Base-by-base conservation (phyloP, 352 stramenopile species). In the Phytophthora boehmeriae region DNA sequence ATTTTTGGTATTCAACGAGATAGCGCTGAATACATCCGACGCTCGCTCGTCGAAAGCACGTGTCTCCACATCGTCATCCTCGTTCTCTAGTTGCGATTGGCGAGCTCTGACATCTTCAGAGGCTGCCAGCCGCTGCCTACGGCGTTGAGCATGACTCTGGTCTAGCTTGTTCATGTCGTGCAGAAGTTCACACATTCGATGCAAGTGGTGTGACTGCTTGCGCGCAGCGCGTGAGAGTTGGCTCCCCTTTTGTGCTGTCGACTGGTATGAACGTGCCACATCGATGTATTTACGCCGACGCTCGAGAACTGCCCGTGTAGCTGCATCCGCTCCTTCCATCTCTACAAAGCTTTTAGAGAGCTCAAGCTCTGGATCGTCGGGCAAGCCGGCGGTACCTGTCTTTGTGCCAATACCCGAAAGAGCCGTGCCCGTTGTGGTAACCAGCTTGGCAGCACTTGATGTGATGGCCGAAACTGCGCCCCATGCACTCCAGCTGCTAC, bases 141-240 rank as follows among this genome's bases (percentile, higher is more conserved):
- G 69, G 13, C 73, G 76, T 8, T 73, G 66, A 9, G 67, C 59
- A 25, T 87, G 80, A 4, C 68, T 65, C 50, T 85, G 72, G 46
- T 95, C 86, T 25, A 93, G 58, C 13, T 71, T 67, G 38, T 91
- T 83, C 82, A 95, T 92, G 5, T 77, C 66, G 35, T 89, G 70
- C 53, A 95, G 65, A 19, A 90, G 57, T 53, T 93, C 82, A 38
- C 82, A 92, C 30, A 95, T 56, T 8, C 78, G 76, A 61, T 90
- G 80, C 45, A 92, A 60, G 42, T 95, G 82, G 19, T 81, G 70
- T 13, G 82, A 78, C 52, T 91, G 77, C 50, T 86, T 68, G 23
- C 86, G 79, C 42, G 88, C 76, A 28, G 66, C 60, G 13, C 83
- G 81, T 34, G 83, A 84, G 16, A 90, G 41, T n/a, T 90, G 72